A percentile compares a stretch with the other conserved stretches of the same genome.
phyloP scores from a whole-genome alignment of 208 protist species.

The Trypanosoma theileri region DNA sequence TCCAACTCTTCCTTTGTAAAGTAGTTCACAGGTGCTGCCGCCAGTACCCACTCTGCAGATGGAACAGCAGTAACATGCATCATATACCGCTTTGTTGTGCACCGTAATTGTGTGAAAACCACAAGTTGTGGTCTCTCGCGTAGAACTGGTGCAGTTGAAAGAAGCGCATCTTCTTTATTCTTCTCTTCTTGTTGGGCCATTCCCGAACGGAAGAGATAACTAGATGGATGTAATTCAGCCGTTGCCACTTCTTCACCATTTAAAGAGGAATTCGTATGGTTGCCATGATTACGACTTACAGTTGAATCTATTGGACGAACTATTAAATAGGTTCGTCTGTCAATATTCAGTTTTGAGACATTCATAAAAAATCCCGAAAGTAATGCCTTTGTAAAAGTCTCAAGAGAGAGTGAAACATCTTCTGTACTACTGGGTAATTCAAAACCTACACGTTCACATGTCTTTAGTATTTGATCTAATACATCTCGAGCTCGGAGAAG shows the following conservation, averaged over 20 bases:
- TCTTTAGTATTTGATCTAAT: constrained; percentile 85
- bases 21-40: constrained; percentile 78
- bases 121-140: constrained; percentile 71
- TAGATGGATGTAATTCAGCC: constrained; percentile 79
- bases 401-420: constrained; percentile 24
- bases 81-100: constrained; percentile 87
- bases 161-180: neutral
- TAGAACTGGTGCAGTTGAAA: constrained; percentile 26
- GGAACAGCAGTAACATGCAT: constrained; percentile 82
- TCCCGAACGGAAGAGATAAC: constrained; percentile 67
- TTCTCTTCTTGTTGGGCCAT: constrained; percentile 18
- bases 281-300: constrained; percentile 8
- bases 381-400: constrained; percentile 68
- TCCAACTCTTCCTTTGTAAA: constrained; percentile 80
- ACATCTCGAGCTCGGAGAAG: constrained; percentile 83
- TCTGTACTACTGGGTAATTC: constrained; percentile 37
- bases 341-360: constrained; percentile 74
- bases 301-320: constrained; percentile 73
- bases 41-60: constrained; percentile 62
- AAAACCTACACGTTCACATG: constrained; percentile 76
- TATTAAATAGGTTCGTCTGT: constrained; percentile 71
- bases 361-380: constrained; percentile 91
- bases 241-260: constrained; percentile 26
- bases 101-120: constrained; percentile 84
- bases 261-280: constrained; percentile 3